Evolutionary conservation across 495 filamentous ascomycete genomes (phyloP), one percentile per base, ranked within the genome.

Genomic region (Tuber indicum): DNA sequence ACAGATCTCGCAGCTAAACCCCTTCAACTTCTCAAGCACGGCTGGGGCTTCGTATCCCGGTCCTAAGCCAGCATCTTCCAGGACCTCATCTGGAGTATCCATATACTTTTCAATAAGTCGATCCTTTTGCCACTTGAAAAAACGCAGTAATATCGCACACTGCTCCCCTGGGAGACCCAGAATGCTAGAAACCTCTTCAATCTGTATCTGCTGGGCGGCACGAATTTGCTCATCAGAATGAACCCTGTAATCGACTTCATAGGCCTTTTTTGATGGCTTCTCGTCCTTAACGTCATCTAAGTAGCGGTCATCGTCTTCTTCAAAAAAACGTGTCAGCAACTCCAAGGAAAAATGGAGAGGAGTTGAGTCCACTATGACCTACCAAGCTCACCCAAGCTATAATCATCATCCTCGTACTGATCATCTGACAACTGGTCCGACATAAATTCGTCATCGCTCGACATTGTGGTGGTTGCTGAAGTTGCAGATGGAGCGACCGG

Each of bases 391-490:
- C 90, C 93, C 71, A 96, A 87, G 81, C 94, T 90, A 83, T 93
- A 90, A 42, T 94, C 94, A 82, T 92, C 93, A 78, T 93, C 87
- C 62, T 87, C 88, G 72, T 94, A 90, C 72, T 90, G 89, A 82
- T 93, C 93, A 72, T 91, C 90, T 58, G 93, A 94, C 79, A 90
- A 87, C 71, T 75, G 75, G 76, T 91, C 90, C 73, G 92, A 96
- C 88, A 97, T 92, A 84, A 95, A 94, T 78, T 98, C 96, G 84
- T 98, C 95, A 79, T 98, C 96, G 19, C 96, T 97, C 83, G 97
- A 95, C 96, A 98, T 98, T 75, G 82, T 81, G 41, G 87, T 87
- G 46, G 90, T 93, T 73, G 88, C 85, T 43, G 91, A 91, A n/a
- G 90, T 89, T 36, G 88, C 87, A 26, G 90, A 88, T 71, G 87